These are phyloP conservation scores for Hypericum androsaemum DNA, from an alignment of 345 rosid genomes.

Conservation along the genomic window DNA sequence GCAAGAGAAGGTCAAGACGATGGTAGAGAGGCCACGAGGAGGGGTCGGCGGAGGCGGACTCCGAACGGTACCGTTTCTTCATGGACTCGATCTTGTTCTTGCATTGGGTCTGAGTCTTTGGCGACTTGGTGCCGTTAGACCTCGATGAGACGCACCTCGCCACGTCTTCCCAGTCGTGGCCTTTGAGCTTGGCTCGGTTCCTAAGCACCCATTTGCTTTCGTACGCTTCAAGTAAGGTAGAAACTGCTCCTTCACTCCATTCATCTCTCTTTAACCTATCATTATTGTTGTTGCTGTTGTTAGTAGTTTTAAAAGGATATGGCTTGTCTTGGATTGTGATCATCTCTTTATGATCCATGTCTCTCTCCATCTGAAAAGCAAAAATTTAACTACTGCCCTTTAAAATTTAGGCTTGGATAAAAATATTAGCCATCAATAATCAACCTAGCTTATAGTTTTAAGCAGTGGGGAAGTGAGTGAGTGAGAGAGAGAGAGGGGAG, in stretches of 20 bases:
- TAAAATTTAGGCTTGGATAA: constrained; percentile 19
- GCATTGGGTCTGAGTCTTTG: constrained; percentile 93
- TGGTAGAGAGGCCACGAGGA: constrained; percentile 87
- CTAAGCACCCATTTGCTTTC: constrained; percentile 81
- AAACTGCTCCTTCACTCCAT: constrained; percentile 98
- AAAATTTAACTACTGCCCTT: too few relatives aligned
- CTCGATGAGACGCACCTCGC: constrained; percentile 68
- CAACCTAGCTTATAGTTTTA: neutral
- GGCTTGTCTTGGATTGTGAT: constrained; percentile 29
- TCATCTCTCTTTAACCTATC: constrained; percentile 85
- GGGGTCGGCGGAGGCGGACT: constrained; percentile 58
- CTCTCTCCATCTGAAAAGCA: too few relatives aligned
- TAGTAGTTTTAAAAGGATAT: constrained; percentile 21
- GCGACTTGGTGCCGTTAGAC: constrained; percentile 48
- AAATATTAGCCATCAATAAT: constrained; percentile 2
- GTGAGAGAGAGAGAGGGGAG: constrained; percentile 5
- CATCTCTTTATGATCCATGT: too few relatives aligned
- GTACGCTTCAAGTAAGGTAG: constrained; percentile 83
- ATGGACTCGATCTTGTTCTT: constrained; percentile 98
- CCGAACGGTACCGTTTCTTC: constrained; percentile 93
- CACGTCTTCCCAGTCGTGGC: constrained; percentile 96
- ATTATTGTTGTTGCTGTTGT: constrained; percentile 20
- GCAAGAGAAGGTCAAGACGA: constrained; percentile 72
- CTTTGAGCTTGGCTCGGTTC: constrained; percentile 89
- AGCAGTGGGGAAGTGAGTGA: neutral